Percentiles rank a stretch among this genome's conserved stretches.
These are phyloP conservation scores for Saturnispora diversa DNA, from an alignment of 805 yeast species.

Conservation along the genomic window DNA sequence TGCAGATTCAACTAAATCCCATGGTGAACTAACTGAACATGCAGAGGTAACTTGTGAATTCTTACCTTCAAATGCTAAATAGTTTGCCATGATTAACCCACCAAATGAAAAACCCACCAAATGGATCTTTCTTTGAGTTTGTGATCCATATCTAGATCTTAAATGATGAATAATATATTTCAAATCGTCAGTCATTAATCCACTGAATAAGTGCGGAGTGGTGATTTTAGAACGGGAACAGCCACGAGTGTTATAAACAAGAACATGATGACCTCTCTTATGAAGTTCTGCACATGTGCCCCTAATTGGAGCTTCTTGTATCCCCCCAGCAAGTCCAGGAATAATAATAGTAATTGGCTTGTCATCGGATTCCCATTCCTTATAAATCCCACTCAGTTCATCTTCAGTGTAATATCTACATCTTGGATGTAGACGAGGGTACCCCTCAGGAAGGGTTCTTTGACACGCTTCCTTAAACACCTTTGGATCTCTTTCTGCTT, in stretches of 20 bases:
- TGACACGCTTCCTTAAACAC: conserved; percentile 27
- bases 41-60: conserved; percentile 49
- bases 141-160: conserved; percentile 40
- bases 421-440: conserved; percentile 60
- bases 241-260: conserved; percentile 62
- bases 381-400: conserved; percentile 32
- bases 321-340: conserved; percentile 77
- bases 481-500: conserved; percentile 15
- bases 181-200: conserved; percentile 61
- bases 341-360: conserved; percentile 54
- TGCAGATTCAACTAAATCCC: conserved; percentile 60
- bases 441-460: conserved; percentile 41
- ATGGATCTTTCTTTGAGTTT: conserved; percentile 43
- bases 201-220: conserved; percentile 60
- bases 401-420: conserved; percentile 50
- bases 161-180: conserved; percentile 49
- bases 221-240: conserved; percentile 69
- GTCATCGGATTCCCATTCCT: conserved; percentile 29
- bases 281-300: conserved; percentile 42
- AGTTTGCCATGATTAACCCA: conserved; percentile 57
- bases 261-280: conserved; percentile 41
- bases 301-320: conserved; percentile 66
- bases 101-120: conserved; percentile 69
- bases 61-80: conserved; percentile 59
- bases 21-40: conserved; percentile 55